Percentiles rank a stretch among this genome's conserved stretches.
Conservation (phyloP, 2,329 filamentous ascomycete genomes). For the Scopulariopsis brevicaulis region DNA sequence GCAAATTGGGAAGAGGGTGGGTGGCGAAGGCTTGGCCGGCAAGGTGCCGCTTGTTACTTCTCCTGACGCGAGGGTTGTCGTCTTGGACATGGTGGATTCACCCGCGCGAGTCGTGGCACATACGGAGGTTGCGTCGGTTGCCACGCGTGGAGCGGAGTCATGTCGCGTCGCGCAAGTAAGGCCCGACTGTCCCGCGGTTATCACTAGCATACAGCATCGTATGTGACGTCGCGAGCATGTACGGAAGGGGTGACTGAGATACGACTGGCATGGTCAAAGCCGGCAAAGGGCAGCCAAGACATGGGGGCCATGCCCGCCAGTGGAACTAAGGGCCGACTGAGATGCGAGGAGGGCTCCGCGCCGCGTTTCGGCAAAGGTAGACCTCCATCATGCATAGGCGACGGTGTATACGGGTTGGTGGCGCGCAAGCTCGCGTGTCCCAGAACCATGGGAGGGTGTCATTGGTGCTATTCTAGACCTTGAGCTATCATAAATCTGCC, state of each 20-base stretch:
- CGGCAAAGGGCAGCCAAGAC: background rate
- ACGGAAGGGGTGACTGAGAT: too few relatives aligned
- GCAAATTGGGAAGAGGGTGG: background rate
- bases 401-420: background rate
- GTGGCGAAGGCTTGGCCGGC: background rate
- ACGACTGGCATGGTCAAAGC: background rate
- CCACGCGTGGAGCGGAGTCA: background rate
- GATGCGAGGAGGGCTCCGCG: background rate
- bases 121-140: background rate
- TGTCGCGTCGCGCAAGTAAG: too few relatives aligned
- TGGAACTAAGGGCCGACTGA: background rate
- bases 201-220: too few relatives aligned
- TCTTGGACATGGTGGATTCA: background rate
- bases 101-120: too few relatives aligned
- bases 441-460: background rate
- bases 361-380: background rate
- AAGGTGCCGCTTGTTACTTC: background rate
- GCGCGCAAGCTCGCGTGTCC: background rate
- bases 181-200: too few relatives aligned
- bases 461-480: background rate
- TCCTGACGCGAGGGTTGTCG: background rate
- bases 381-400: background rate
- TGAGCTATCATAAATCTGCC: background rate
- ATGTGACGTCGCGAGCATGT: too few relatives aligned
- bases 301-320: background rate